Evolutionary conservation across 2,329 filamentous ascomycete species (phyloP).

Genomic region (Aspergillus neoniger): DNA sequence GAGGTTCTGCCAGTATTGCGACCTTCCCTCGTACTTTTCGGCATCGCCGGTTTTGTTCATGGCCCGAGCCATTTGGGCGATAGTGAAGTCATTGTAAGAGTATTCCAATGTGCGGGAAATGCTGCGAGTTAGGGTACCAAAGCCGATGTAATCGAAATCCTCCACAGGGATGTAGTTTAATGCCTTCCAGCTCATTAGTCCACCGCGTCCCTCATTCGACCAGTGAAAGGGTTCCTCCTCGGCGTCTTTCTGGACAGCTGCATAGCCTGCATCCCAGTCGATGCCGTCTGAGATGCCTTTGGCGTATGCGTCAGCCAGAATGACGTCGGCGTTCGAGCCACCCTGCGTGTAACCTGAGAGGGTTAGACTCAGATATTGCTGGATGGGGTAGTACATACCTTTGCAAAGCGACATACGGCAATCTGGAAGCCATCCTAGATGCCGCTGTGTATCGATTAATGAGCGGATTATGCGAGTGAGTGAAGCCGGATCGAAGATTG

Average conservation of each 20-base stretch:
- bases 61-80: constrained; percentile 62
- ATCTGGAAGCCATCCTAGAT: constrained; percentile 71
- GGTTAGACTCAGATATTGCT: not conserved
- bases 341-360: constrained; percentile 66
- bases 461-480: constrained; percentile 68
- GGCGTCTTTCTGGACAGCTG: constrained; percentile 69
- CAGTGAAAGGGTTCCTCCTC: constrained; percentile 70
- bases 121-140: constrained; percentile 69
- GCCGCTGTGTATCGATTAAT: constrained; percentile 69
- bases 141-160: constrained; percentile 66
- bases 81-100: constrained; percentile 72
- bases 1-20: constrained; percentile 69
- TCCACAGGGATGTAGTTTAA: constrained; percentile 70
- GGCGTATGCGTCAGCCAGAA: constrained; percentile 67
- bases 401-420: constrained; percentile 73
- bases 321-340: constrained; percentile 70
- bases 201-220: constrained; percentile 69
- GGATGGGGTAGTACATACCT: constrained; percentile 21
- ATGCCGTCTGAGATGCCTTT: constrained; percentile 65
- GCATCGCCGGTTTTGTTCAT: constrained; percentile 58
- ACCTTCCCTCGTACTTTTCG: constrained; percentile 60
- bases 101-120: constrained; percentile 75
- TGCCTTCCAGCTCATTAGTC: constrained; percentile 68
- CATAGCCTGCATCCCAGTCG: constrained; percentile 68
- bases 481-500: constrained; percentile 63